Base-by-base conservation (phyloP, 768 basidiomycete genomes). In the Crepidotus variabilis region DNA sequence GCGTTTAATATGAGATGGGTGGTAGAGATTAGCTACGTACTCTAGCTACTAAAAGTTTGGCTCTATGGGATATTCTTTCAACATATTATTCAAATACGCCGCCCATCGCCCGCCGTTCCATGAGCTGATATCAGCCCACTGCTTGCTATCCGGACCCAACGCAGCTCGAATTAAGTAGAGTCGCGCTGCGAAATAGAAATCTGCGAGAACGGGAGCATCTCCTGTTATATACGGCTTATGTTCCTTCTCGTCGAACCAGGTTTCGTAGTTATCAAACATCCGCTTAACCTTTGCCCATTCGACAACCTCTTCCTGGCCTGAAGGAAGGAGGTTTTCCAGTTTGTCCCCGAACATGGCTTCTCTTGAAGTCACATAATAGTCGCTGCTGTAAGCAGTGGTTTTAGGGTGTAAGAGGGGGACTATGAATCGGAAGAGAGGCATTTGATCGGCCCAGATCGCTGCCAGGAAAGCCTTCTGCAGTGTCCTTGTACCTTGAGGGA, bases 171-270 rank as follows among this genome's bases (percentile, higher is more conserved):
- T 11, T 24, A 28, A 50, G 0, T 63, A 18, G 6, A 76, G 43
- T 22, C 59, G 61, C 2, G 59, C 56, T 2, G 63, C 77, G 28
- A 78, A 35, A 2, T 67, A 59, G 21, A 80, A 61, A 64, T 82
- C 80, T 6, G 70, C 71, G 60, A 70, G 79, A 0, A 67, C 67
- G 21, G 71, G 51, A 8, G 57, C 60, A 20, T 74, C 62, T 2
- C 77, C 78, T 58, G 73, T 64, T 16, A 77, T 50, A 47, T 62
- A 75, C n/a, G 64, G 69, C 2, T 66, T 65, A 2, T 47, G 63
- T 49, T 64, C 60, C 34, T 62, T 64, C 47, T 62, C 56, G 50
- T 62, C 54, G 34, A 68, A 60, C 71, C 67, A 72, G 7, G 50
- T 51, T 16, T 61, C 58, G 5, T 66, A 50, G 13, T 43, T 61